Evolutionary conservation across 2,329 filamentous ascomycete species (phyloP), one percentile per base, ranked within the genome.

Genomic region (Trichoderma sp.): DNA sequence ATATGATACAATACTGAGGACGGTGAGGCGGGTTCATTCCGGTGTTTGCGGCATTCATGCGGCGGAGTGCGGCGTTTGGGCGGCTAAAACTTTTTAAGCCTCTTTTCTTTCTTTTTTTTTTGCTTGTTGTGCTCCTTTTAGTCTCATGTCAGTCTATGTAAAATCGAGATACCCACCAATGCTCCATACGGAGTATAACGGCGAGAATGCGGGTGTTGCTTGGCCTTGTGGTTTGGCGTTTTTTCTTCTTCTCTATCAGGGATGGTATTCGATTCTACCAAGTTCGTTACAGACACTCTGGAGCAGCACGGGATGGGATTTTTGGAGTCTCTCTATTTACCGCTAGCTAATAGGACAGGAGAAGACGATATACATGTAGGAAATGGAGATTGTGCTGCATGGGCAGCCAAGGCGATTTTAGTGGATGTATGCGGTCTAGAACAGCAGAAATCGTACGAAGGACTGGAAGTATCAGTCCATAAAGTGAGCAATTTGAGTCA

Each of bases 21-120:
- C 21, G 16, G 31, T 12, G 60, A 38, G 41, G 59, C 60, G n/a
- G 24, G 56, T 74, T 74, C 35, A 24, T 45, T 66, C 33, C 16
- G 31, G 31, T n/a, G 16, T 41, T 66, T 74, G 71, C 71, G 62
- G 71, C 71, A 64, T 64, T n/a, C 3, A 66, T 75, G 73, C 73
- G 73, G 73, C 64, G 21, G 14, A 24, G 16, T 53, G 73, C 56
- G 73, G 65, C 65, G 56, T 71, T 71, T 18, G 31, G 63, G 62
- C 71, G 62, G 62, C 63, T n/a, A 45, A 56, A 27, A 27, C 12
- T 69, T 56, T 50, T 50, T 62, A 21, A 41, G 67, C 67, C 24
- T 33, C n/a, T 6, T 6, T 63, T 63, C n/a, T 50, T 64, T 63
- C n/a, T 41, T 64, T 53, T 35, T 50, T 50, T 41, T 24, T 53